These are phyloP conservation scores for Voacanga thouarsii DNA, from an alignment of 257 asterid species.

Conservation along the genomic window DNA sequence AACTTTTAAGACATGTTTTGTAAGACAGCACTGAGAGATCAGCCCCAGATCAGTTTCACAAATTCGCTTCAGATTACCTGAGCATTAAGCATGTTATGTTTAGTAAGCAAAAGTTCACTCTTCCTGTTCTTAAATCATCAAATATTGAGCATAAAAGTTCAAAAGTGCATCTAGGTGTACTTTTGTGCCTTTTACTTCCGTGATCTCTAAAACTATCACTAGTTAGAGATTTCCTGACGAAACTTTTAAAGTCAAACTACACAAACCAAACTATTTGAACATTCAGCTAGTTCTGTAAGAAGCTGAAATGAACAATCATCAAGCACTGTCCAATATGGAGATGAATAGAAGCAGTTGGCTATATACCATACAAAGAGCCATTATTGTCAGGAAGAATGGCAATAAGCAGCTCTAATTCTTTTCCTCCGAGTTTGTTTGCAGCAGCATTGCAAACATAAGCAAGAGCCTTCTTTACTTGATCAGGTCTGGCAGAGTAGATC, in stretches of 20 bases:
- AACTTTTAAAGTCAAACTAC: neutral
- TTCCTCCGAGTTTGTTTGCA: slow-evolving; percentile 14
- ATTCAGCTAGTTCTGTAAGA: neutral
- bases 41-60: slow-evolving; percentile 36
- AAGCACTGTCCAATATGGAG: neutral
- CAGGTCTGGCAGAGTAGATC: slow-evolving; percentile 26
- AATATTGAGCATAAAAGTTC: neutral
- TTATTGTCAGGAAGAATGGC: slow-evolving; percentile 36
- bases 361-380: slow-evolving; percentile 31
- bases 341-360: neutral
- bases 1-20: slow-evolving; percentile 29
- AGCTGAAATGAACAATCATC: neutral
- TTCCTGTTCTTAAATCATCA: neutral
- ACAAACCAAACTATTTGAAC: neutral
- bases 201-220: neutral
- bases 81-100: neutral
- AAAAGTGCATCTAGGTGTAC: neutral
- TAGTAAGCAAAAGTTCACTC: neutral
- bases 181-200: neutral
- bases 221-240: neutral
- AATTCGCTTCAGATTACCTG: slow-evolving; percentile 34
- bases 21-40: slow-evolving; percentile 35
- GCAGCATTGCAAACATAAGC: slow-evolving; percentile 28
- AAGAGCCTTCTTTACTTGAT: slow-evolving; percentile 33
- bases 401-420: slow-evolving; percentile 32